Base-by-base conservation (phyloP, 1,139 yeast genomes). In the Trichomonascaceae sp. region DNA sequence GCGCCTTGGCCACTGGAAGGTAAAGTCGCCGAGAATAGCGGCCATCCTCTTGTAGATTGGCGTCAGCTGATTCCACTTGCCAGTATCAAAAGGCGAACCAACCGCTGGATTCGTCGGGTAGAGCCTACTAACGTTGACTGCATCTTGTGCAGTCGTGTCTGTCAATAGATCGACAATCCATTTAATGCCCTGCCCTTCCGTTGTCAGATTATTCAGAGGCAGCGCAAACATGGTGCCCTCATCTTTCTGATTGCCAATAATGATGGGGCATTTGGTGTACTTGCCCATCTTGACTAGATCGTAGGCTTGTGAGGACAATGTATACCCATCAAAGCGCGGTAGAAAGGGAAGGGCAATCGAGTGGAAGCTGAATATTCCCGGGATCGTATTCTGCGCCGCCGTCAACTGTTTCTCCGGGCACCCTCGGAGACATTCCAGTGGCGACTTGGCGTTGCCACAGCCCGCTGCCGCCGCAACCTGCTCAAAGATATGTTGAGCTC, bases 11-110 rank as follows among this genome's bases (percentile, higher is more conserved):
- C 43, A 36, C 16, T 44, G 43, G 31, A 45, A 44, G 13, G 42
- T 28, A 11, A 42, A 6, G 29, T 46, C 50, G 5, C 41, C 41
- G 1, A 45, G 22, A 14, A 45, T 14, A 11, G 49, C 39, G 4
- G 44, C 42, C 3, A 40, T 20, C 16, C 49, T 37, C 34, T 45
- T 46, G 32, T 17, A 44, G 29, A 42, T 37, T 1, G 43, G 41
- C 22, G 32, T 37, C 4, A 35, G 14, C 26, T 36, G 30, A 23
- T 32, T 29, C 3, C 14, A 16, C 3, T 5, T 5, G 3, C 42
- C 43, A 3, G 49, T 44, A n/a, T 43, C 29, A 34, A 37, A 46
- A 5, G 51, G 51, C 4, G 46, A 43, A 3, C 51, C 51, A 2
- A 17, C 31, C 4, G 33, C 4, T 1, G 45, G 41, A 15, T 34